A percentile compares a stretch with the other conserved stretches of the same genome.
Conservation (phyloP, 2,329 filamentous ascomycete genomes). For the Verticillium albo-atrum region DNA sequence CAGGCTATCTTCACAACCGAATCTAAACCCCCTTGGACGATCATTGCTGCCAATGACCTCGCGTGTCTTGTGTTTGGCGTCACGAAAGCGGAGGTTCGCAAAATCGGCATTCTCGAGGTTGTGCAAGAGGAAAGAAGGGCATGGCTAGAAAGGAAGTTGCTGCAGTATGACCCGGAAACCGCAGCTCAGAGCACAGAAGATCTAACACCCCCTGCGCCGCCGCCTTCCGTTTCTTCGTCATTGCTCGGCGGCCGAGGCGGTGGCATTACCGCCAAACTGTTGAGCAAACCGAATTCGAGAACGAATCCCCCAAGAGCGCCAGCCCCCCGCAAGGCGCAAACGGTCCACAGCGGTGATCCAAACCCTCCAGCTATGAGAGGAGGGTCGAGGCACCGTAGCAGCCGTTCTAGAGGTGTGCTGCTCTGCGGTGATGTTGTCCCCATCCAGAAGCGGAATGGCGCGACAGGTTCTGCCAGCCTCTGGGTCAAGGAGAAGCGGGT, state of each 20-base stretch:
- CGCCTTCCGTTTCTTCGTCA: conserved; percentile 37
- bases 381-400: conserved; percentile 60
- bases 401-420: conserved; percentile 81
- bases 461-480: conserved; percentile 85
- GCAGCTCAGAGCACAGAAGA: conserved; percentile 25
- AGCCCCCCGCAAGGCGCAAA: conserved; percentile 58
- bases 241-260: conserved; percentile 61
- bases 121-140: conserved; percentile 83
- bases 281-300: conserved; percentile 73
- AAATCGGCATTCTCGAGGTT: conserved; percentile 91
- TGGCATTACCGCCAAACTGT: conserved; percentile 80
- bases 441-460: conserved; percentile 91
- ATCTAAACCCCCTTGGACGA: conserved; percentile 85
- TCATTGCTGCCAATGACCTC: conserved; percentile 91
- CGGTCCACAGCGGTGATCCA: conserved; percentile 53
- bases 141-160: conserved; percentile 85
- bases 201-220: conserved; percentile 30
- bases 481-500: conserved; percentile 98
- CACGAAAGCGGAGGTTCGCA: conserved; percentile 90
- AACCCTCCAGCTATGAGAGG: conserved; percentile 50
- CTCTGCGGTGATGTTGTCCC: conserved; percentile 97
- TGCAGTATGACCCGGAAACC: conserved; percentile 50
- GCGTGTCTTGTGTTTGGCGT: conserved; percentile 99
- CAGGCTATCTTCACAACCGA: conserved; percentile 99
- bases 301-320: conserved; percentile 48